These are phyloP conservation scores for Allodekkera sacchari DNA, from an alignment of 805 yeast species.

Conservation along the genomic window DNA sequence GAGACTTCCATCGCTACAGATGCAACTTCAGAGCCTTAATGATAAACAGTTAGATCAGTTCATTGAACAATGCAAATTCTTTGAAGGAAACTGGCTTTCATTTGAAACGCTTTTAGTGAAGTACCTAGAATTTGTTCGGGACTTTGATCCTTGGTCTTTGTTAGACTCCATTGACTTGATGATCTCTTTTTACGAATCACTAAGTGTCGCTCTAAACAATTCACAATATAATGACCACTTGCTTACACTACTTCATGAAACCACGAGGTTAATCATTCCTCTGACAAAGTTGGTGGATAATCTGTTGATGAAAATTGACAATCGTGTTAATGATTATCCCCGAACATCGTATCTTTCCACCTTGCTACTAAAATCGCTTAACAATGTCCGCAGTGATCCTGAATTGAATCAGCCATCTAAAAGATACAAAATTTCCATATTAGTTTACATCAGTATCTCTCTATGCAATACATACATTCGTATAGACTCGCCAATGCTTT, in stretches of 20 bases:
- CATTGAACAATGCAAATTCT: constrained; percentile 23
- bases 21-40: constrained; percentile 13
- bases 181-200: constrained; percentile 35
- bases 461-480: constrained; percentile 45
- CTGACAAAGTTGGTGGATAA: constrained; percentile 34
- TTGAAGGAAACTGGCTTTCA: constrained; percentile 31
- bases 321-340: constrained; percentile 27
- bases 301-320: constrained; percentile 29
- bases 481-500: constrained; percentile 46
- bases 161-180: constrained; percentile 48
- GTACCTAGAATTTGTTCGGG: constrained; percentile 37
- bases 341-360: constrained; percentile 41
- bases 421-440: constrained; percentile 33
- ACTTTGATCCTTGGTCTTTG: constrained; percentile 48
- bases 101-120: constrained; percentile 35
- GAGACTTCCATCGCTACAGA: constrained; percentile 21
- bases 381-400: constrained; percentile 40
- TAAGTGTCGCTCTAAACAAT: constrained; percentile 43
- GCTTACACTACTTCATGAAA: constrained; percentile 28
- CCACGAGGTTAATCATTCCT: constrained; percentile 34
- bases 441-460: constrained; percentile 39
- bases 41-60: constrained; percentile 16
- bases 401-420: constrained; percentile 25
- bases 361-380: constrained; percentile 39
- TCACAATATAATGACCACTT: constrained; percentile 29